Conservation (phyloP, 2,329 filamentous ascomycete species). For the Zopfia rhizophila region DNA sequence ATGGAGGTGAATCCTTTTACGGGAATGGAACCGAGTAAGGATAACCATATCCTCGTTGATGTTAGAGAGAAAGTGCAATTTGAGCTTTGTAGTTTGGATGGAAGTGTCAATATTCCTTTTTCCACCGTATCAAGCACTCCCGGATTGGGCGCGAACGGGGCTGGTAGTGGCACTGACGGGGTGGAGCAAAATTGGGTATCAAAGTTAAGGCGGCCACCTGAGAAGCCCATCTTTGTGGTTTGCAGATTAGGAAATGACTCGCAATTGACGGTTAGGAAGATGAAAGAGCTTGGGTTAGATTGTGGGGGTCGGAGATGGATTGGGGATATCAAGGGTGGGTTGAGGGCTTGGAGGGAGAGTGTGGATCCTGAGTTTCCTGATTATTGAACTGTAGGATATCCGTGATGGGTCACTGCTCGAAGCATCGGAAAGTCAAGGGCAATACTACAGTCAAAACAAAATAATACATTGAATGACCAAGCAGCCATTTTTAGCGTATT, state of each 20-base stretch:
- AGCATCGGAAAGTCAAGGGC: too few species aligned
- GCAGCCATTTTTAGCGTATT: too few species aligned
- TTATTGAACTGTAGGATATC: too few species aligned
- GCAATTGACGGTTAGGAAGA: slow-evolving; percentile 72
- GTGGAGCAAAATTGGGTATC: slow-evolving; percentile 41
- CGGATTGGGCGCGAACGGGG: slow-evolving; percentile 26
- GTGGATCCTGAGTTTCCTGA: slow-evolving; percentile 71
- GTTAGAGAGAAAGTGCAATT: slow-evolving; percentile 88
- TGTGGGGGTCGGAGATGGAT: slow-evolving; percentile 67
- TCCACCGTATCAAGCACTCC: slow-evolving; percentile 59
- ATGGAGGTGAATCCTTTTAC: slow-evolving; percentile 47
- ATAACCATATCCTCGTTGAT: slow-evolving; percentile 75
- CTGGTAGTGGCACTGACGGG: slow-evolving; percentile 6
- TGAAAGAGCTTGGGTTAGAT: slow-evolving; percentile 70
- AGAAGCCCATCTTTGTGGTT: slow-evolving; percentile 73
- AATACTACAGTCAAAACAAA: too few species aligned
- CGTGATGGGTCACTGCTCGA: too few species aligned
- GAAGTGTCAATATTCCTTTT: slow-evolving; percentile 80
- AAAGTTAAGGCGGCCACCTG: slow-evolving; percentile 34
- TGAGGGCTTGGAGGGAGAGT: slow-evolving; percentile 76
- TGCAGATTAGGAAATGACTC: slow-evolving; percentile 84
- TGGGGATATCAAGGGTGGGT: slow-evolving; percentile 76
- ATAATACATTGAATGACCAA: too few species aligned
- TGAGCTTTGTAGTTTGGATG: slow-evolving; percentile 78
- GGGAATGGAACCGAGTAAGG: slow-evolving; percentile 37